Conservation (phyloP, 202 grass and related monocot species). For the Zizania palustris region DNA sequence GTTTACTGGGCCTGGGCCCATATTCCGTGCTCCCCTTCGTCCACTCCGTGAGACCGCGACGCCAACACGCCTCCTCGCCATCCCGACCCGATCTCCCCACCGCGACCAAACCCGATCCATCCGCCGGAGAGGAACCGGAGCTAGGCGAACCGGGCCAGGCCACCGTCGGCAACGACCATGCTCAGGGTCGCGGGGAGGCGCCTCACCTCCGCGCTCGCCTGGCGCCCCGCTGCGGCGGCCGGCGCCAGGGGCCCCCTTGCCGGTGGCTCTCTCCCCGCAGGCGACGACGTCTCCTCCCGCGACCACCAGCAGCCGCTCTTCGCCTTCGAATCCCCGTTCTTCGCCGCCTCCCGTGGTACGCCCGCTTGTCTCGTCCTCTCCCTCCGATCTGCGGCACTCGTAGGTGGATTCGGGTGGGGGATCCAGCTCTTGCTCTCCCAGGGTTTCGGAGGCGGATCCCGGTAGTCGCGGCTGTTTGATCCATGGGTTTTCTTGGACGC, state of each 20-base stretch:
- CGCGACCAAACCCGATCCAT: constrained; percentile 28
- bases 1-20: not conserved
- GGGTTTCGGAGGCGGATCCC: constrained; percentile 10
- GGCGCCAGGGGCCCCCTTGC: constrained; percentile 23
- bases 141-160: not conserved
- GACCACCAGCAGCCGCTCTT: constrained; percentile 25
- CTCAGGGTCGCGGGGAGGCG: constrained; percentile 54
- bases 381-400: constrained; percentile 24
- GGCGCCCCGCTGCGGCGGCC: constrained; percentile 47
- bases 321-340: constrained; percentile 38
- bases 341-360: constrained; percentile 43
- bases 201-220: constrained; percentile 42
- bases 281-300: constrained; percentile 16
- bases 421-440: constrained; percentile 10
- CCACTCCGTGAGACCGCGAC: not conserved
- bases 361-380: not conserved
- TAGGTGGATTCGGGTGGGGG: constrained; percentile 9
- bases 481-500: not conserved
- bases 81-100: constrained; percentile 8
- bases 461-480: not conserved
- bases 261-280: constrained; percentile 26
- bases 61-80: not conserved
- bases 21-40: constrained; percentile 1
- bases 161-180: constrained; percentile 29
- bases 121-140: constrained; percentile 25